Conservation (phyloP, 805 yeast species). For the Spathaspora passalidarum region DNA sequence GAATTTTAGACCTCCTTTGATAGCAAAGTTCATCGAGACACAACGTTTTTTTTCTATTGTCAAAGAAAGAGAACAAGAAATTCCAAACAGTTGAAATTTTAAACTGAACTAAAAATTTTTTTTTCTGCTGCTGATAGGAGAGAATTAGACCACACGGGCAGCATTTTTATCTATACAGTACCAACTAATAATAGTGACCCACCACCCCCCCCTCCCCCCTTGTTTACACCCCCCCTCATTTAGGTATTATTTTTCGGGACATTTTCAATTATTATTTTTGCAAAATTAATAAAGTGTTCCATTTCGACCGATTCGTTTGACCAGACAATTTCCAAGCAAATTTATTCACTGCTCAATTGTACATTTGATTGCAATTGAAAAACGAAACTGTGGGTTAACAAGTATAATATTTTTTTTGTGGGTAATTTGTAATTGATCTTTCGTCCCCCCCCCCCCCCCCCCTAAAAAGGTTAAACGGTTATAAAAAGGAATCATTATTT, state of each 20-base stretch:
- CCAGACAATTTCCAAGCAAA: background rate
- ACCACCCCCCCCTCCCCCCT: background rate
- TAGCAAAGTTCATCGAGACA: background rate
- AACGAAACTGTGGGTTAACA: too few relatives aligned
- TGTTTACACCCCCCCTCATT: background rate
- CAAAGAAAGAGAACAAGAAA: background rate
- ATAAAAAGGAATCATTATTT: too few relatives aligned
- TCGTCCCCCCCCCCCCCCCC: too few relatives aligned
- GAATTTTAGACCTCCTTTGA: too few relatives aligned
- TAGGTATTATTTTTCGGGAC: background rate
- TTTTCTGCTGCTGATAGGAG: background rate
- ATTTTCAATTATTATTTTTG: background rate
- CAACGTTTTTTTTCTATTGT: background rate
- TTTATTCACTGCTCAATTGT: background rate
- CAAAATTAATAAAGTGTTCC: background rate
- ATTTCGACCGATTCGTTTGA: background rate
- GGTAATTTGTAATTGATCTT: too few relatives aligned
- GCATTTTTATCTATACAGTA: background rate
- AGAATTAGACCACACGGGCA: background rate
- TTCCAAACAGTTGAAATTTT: background rate
- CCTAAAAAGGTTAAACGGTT: too few relatives aligned
- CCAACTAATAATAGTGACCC: background rate
- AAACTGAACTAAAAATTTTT: background rate
- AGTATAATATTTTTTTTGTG: too few relatives aligned
- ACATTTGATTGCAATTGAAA: background rate